These are phyloP conservation scores for Neophaeococcomyces mojaviensis DNA, from an alignment of 2,329 filamentous ascomycete species.

Conservation along the genomic window DNA sequence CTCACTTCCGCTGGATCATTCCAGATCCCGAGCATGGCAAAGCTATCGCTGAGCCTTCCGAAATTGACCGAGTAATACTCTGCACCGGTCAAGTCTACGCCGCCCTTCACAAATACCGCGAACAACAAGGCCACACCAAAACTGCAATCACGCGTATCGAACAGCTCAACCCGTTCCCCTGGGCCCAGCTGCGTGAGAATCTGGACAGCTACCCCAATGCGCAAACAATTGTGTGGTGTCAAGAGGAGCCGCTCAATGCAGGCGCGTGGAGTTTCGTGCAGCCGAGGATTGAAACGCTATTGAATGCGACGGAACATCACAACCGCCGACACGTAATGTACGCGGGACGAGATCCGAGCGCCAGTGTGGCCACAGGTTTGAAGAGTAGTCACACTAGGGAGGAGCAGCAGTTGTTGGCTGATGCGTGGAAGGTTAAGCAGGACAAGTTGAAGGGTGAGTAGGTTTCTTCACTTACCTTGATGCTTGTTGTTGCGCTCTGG, in stretches of 20 bases:
- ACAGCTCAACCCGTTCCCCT: conserved; percentile 98
- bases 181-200: conserved; percentile 94
- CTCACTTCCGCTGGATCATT: conserved; percentile 96
- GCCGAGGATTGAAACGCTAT: conserved; percentile 89
- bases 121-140: conserved; percentile 77
- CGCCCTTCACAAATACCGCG: conserved; percentile 82
- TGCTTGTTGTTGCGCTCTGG: background rate
- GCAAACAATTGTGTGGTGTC: conserved; percentile 92
- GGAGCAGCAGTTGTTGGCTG: conserved; percentile 72
- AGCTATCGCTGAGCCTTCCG: conserved; percentile 67
- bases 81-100: conserved; percentile 94
- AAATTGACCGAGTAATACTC: conserved; percentile 89
- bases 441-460: conserved; percentile 54
- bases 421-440: conserved; percentile 57
- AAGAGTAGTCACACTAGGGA: conserved; percentile 87
- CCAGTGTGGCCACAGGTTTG: conserved; percentile 85
- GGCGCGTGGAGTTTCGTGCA: conserved; percentile 97
- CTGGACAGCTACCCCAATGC: conserved; percentile 95
- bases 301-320: conserved; percentile 89
- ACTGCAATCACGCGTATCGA: conserved; percentile 92
- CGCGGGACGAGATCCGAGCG: conserved; percentile 86
- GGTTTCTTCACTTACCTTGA: conserved; percentile 7
- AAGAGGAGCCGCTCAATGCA: conserved; percentile 96
- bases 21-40: conserved; percentile 76
- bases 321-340: conserved; percentile 95